Evolutionary conservation across 345 rosid genomes (phyloP), one percentile per base, ranked within the genome.

Genomic region (Ceriops zippeliana): DNA sequence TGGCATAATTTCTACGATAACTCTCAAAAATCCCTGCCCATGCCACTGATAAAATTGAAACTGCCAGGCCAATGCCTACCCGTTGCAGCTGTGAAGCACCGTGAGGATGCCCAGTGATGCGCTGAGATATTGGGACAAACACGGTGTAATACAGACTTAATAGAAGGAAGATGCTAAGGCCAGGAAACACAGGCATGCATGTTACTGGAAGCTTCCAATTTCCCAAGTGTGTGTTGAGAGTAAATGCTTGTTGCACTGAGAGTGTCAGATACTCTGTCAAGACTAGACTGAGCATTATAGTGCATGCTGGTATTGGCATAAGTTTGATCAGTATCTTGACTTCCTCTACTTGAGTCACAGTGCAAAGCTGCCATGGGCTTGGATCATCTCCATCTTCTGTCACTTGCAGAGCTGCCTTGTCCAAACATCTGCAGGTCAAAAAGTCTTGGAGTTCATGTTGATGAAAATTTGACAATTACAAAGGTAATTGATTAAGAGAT

Each of bases 81-180:
- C 96, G 81, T 75, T 90, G 98, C 70, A 92, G 96, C 89, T 92
- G 98, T 63, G 98, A 90, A 59, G 93, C 97, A 4, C 98, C 98
- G 5, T 78, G 93, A 13, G 98, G 97, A 66, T 90, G 89, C 27
- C 96, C 96, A 0, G 98, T 92, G 70, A 92, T 71, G 21, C 85
- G 73, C n/a, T 91, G 78, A 7, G 83, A 82, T 54, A 92, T 57
- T 4, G 98, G 96, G 61, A 92, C 98, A 16, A 92, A 89, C 24
- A 75, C 68, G 9, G 87, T 75, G 75, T 92, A 90, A 63, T 92
- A 90, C 10, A 92, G 86, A 32, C 89, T 85, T 19, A 92, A 78
- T 27, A 90, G 47, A 58, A 92, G 88, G 74, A 92, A 90, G 61
- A 92, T 84, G 76, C 90, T 86, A 69, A 92, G 96, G n/a, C 91